Evolutionary conservation across 2,329 filamentous ascomycete species (phyloP).

Genomic region (Botrytis sinoallii): DNA sequence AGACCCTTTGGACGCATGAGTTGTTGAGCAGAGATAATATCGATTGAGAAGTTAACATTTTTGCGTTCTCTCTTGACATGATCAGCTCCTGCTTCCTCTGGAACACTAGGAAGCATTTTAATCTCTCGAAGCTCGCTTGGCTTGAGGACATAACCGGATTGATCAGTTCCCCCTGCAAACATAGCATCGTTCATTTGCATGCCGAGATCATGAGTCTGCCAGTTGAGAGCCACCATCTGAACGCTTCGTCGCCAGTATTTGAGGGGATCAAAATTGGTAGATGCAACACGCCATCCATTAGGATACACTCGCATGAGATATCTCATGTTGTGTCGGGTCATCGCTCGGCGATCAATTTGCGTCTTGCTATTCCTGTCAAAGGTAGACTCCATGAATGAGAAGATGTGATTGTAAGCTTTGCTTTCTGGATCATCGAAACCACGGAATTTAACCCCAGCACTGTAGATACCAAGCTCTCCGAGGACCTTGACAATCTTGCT

Average conservation of each 20-base stretch:
- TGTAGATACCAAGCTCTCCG: conserved; percentile 80
- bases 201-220: conserved; percentile 94
- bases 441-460: conserved; percentile 73
- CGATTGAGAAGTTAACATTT: conserved; percentile 78
- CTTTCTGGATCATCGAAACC: conserved; percentile 77
- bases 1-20: conserved; percentile 78
- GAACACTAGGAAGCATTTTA: conserved; percentile 53
- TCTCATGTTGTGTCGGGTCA: conserved; percentile 87
- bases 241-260: conserved; percentile 93
- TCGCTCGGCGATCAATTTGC: conserved; percentile 69
- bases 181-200: conserved; percentile 98
- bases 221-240: conserved; percentile 97
- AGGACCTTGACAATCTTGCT: conserved; percentile 86
- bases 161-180: conserved; percentile 86
- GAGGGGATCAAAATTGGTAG: conserved; percentile 91
- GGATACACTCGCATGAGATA: conserved; percentile 95
- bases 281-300: conserved; percentile 74
- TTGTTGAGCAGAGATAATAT: conserved; percentile 91
- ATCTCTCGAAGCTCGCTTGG: conserved; percentile 78
- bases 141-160: conserved; percentile 90
- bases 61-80: conserved; percentile 72
- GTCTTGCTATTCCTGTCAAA: conserved; percentile 79
- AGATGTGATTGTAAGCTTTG: conserved; percentile 88
- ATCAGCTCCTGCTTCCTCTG: conserved; percentile 49
- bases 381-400: conserved; percentile 87